These are phyloP conservation scores for Mycena crocata DNA, from an alignment of 768 basidiomycete species.

Conservation along the genomic window DNA sequence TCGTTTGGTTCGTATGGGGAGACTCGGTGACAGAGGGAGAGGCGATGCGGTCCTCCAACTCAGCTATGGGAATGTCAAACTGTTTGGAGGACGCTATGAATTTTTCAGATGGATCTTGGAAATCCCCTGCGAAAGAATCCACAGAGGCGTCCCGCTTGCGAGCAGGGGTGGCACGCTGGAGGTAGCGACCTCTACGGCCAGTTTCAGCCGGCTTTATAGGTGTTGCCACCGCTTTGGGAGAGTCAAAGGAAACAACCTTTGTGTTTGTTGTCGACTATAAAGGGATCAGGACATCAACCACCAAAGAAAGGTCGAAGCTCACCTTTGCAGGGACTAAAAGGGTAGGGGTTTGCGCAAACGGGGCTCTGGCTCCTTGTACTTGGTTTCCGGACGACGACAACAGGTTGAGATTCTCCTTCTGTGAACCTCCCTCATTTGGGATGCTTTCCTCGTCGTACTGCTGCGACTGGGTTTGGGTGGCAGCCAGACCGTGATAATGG, in stretches of 20 bases:
- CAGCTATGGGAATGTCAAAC: conserved; percentile 69
- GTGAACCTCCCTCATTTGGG: conserved; percentile 53
- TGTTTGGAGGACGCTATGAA: conserved; percentile 60
- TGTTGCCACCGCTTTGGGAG: conserved; percentile 37
- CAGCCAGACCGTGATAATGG: conserved; percentile 67
- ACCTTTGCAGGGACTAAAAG: conserved; percentile 41
- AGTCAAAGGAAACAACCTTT: conserved; percentile 50
- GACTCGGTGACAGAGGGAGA: conserved; percentile 38
- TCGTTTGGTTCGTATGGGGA: conserved; percentile 2
- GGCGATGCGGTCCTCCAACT: conserved; percentile 56
- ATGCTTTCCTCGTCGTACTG: conserved; percentile 47
- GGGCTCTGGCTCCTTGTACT: conserved; percentile 40
- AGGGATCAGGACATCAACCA: conserved; percentile 21
- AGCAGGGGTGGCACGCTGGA: conserved; percentile 31
- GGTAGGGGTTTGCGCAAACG: conserved; percentile 40
- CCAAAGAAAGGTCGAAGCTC: conserved; percentile 37
- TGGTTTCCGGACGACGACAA: conserved; percentile 32
- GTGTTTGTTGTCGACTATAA: conserved; percentile 39
- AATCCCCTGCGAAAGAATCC: conserved; percentile 72
- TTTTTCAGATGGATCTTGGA: conserved; percentile 58
- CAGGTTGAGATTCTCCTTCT: conserved; percentile 60
- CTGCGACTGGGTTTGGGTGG: conserved; percentile 66
- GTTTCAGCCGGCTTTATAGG: conserved; percentile 27
- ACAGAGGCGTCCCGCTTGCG: conserved; percentile 52
- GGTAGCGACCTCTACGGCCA: conserved; percentile 32